Evolutionary conservation across 257 asterid species (phyloP).

Genomic region (Penstemon newberryi): DNA sequence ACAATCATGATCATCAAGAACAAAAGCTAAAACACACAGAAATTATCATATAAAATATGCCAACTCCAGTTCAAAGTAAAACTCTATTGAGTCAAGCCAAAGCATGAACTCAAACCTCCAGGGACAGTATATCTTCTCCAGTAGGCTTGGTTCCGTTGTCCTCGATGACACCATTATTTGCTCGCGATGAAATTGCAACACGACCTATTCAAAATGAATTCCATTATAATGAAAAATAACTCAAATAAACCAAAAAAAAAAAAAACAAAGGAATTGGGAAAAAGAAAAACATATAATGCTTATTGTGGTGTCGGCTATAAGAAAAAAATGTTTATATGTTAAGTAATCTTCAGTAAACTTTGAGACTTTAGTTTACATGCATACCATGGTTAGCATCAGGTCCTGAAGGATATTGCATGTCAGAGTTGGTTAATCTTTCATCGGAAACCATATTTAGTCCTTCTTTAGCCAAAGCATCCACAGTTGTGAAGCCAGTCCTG

Average conservation of each 20-base stretch:
- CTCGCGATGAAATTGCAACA: constrained; percentile 41
- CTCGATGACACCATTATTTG: constrained; percentile 46
- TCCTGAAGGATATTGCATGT: constrained; percentile 39
- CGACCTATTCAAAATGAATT: constrained; percentile 47
- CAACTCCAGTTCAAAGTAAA: constrained; percentile 14
- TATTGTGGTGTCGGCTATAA: constrained; percentile 6
- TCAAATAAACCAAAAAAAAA: constrained; percentile 7
- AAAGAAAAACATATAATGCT: not conserved
- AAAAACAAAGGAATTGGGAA: not conserved
- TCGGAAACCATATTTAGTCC: constrained; percentile 42
- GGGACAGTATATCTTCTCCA: constrained; percentile 41
- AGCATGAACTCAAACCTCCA: constrained; percentile 54
- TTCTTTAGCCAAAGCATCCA: constrained; percentile 50
- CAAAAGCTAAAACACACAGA: not conserved
- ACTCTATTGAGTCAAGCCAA: constrained; percentile 14
- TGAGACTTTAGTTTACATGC: constrained; percentile 12
- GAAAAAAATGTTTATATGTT: not conserved
- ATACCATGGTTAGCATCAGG: constrained; percentile 54
- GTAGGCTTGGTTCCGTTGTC: constrained; percentile 49
- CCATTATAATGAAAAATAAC: constrained; percentile 17
- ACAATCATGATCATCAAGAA: too few relatives aligned
- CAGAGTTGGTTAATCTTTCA: constrained; percentile 51
- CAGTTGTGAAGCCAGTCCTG: constrained; percentile 44
- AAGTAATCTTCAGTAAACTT: constrained; percentile 15
- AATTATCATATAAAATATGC: constrained; percentile 9